Evolutionary conservation across 2,329 filamentous ascomycete genomes (phyloP), one percentile per base, ranked within the genome.

Genomic region (Cladophialophora bantiana): DNA sequence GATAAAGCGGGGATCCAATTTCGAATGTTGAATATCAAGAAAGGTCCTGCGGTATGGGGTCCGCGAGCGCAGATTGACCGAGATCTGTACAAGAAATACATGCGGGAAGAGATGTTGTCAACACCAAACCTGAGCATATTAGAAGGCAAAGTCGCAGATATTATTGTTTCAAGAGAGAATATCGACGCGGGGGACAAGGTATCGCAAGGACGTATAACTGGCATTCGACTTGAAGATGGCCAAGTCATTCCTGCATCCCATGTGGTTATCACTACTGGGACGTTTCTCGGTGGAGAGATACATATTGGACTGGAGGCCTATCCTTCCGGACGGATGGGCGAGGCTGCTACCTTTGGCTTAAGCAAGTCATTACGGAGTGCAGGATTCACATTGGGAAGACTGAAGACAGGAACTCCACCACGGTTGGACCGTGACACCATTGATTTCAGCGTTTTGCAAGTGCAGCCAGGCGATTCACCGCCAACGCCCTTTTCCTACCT

Each of bases 1-100:
- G 95, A 99, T 80, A 94, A 95, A 77, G 91, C 95, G 2, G 95
- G 93, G 5, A 87, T 97, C n/a, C 94, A 97, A 77, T 99, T 98
- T 78, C 89, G 92, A 70, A 85, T 96, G 18, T 79, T 99, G 75
- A 99, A 99, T 78, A 84, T 88, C 59, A 91, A 87, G 71, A 98
- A 98, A 76, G 95, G 95, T 0, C 93, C 94, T 4, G 95, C 95
- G 2, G 95, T 99, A 32, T 99, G 95, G 95, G 95, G 95, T 10
- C 95, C 95, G 0, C 86, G 95, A 62, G 95, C 95, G 56, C 95
- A 99, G 83, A 98, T 99, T 77, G 95, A 99, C 78, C 88, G 95
- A 68, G 86, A 86, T 67, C 81, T 99, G 45, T 99, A 98, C 81
- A 90, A 94, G 80, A 89, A 88, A 75, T 86, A 97, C 76, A 98